These are phyloP conservation scores for Clarireedia hainanense DNA, from an alignment of 2,329 filamentous ascomycete species.

Conservation along the genomic window DNA sequence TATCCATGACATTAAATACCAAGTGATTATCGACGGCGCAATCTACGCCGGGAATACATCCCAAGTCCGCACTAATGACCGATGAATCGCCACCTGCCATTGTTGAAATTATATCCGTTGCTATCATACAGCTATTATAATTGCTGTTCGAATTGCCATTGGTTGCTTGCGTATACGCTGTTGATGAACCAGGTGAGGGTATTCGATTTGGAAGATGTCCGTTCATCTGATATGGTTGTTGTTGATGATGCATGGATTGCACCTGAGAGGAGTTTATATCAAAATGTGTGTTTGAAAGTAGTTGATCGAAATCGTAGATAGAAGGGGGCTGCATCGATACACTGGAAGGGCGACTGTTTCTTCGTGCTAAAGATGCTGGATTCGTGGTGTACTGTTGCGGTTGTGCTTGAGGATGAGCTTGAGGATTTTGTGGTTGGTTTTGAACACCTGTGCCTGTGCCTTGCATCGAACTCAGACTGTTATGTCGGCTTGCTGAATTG, in stretches of 20 bases:
- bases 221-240: neutral
- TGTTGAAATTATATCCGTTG: constrained; percentile 37
- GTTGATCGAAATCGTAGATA: constrained; percentile 19
- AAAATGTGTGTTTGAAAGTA: neutral
- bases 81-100: constrained; percentile 34
- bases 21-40: constrained; percentile 36
- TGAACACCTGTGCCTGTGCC: constrained; percentile 6
- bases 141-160: constrained; percentile 15
- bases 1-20: constrained; percentile 38
- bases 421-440: constrained; percentile 9
- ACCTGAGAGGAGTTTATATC: neutral
- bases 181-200: constrained; percentile 6
- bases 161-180: constrained; percentile 2
- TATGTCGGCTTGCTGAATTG: constrained; percentile 16
- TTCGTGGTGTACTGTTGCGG: constrained; percentile 5
- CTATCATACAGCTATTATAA: constrained; percentile 31
- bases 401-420: neutral
- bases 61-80: constrained; percentile 33
- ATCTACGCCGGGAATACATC: constrained; percentile 32
- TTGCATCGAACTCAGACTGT: constrained; percentile 11
- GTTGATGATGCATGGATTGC: neutral
- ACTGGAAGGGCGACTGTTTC: constrained; percentile 12
- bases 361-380: constrained; percentile 13
- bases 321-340: constrained; percentile 12
- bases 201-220: constrained; percentile 10